Percentiles rank a stretch among this genome's conserved stretches.
These are phyloP conservation scores for Chenopodium album DNA, from an alignment of 148 eudicot species.

Conservation along the genomic window DNA sequence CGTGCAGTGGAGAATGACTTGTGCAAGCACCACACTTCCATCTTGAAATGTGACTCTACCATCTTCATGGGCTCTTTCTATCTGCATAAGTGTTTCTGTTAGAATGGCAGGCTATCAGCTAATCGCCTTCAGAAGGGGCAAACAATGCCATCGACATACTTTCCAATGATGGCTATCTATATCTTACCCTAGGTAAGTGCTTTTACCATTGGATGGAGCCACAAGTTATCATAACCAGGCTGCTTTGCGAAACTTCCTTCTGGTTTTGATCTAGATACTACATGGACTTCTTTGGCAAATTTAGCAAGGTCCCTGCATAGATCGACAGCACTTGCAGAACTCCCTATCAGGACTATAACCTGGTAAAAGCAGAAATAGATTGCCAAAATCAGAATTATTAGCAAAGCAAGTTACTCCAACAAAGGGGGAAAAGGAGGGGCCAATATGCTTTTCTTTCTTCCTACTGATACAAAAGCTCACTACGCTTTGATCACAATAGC, in stretches of 20 bases:
- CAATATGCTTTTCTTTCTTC: neutral
- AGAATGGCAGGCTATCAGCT: slow-evolving; percentile 4
- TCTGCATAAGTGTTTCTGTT: slow-evolving; percentile 47
- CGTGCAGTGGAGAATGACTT: slow-evolving; percentile 85
- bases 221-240: slow-evolving; percentile 59
- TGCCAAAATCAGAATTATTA: slow-evolving; percentile 1
- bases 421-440: neutral
- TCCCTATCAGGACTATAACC: slow-evolving; percentile 84
- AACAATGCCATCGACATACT: slow-evolving; percentile 12
- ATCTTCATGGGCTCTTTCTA: slow-evolving; percentile 58
- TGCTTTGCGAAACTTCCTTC: slow-evolving; percentile 32
- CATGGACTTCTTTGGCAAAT: slow-evolving; percentile 84
- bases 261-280: slow-evolving; percentile 70
- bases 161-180: slow-evolving; percentile 16
- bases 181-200: slow-evolving; percentile 24
- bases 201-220: slow-evolving; percentile 89
- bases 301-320: slow-evolving; percentile 70
- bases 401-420: neutral
- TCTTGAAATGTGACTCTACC: slow-evolving; percentile 64
- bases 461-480: neutral
- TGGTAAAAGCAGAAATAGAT: slow-evolving; percentile 22
- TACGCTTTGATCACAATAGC: neutral
- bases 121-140: slow-evolving; percentile 16
- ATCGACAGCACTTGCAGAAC: slow-evolving; percentile 83
- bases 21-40: slow-evolving; percentile 54